These are phyloP conservation scores for Cercospora beticola DNA, from an alignment of 2,329 filamentous ascomycete species.

Conservation along the genomic window DNA sequence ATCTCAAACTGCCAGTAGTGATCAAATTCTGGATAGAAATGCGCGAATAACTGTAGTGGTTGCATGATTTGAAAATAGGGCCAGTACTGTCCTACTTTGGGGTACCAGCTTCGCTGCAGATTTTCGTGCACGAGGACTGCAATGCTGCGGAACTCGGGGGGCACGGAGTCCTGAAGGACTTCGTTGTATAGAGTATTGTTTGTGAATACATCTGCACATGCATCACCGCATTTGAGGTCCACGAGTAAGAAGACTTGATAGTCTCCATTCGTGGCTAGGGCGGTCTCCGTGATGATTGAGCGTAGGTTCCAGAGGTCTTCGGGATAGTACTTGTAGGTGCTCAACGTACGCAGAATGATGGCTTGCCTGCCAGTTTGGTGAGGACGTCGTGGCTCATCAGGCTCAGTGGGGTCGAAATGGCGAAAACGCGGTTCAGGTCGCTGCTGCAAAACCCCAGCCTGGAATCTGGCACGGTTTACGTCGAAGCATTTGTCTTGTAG, in stretches of 20 bases:
- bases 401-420: background rate
- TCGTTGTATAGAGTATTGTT: constrained; percentile 63
- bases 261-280: constrained; percentile 74
- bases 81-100: constrained; percentile 71
- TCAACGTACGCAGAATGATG: constrained; percentile 72
- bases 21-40: constrained; percentile 48
- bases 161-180: constrained; percentile 44
- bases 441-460: background rate
- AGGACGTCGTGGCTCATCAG: background rate
- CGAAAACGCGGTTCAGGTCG: constrained; percentile 48
- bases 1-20: constrained; percentile 80
- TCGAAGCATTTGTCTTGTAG: background rate
- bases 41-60: constrained; percentile 48
- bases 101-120: constrained; percentile 72
- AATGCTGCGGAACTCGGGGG: constrained; percentile 79
- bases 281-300: constrained; percentile 77
- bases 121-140: constrained; percentile 87
- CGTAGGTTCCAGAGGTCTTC: constrained; percentile 77
- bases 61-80: constrained; percentile 63
- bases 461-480: background rate
- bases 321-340: constrained; percentile 71
- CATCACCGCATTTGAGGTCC: constrained; percentile 79
- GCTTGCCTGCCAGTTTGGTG: constrained; percentile 10
- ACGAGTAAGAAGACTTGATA: constrained; percentile 82
- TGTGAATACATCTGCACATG: constrained; percentile 70